Evolutionary conservation across 2,329 filamentous ascomycete genomes (phyloP), one percentile per base, ranked within the genome.

Genomic region (Cladosporium sp.): DNA sequence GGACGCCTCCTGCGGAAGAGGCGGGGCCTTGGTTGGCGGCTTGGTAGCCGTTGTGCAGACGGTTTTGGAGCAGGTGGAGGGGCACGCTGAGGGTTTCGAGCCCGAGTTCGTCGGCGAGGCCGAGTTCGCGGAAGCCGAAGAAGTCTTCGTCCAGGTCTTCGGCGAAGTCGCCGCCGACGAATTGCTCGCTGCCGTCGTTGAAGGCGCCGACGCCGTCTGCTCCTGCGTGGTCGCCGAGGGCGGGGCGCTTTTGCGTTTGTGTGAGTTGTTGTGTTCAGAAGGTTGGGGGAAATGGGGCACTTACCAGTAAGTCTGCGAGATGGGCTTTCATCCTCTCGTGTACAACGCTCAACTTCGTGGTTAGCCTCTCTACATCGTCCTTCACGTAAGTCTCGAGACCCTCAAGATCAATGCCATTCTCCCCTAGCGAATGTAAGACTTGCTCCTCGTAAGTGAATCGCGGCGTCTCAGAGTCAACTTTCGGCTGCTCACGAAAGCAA

Each of bases 81-180:
- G 95, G 93, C 30, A 99, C 93, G 47, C 88, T 91, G 54, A 97
- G 81, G 58, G 87, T 87, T 27, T 92, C 85, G 55, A 93, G 78
- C 15, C 91, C 91, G 65, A 97, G 86, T 67, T 99, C 93, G 60
- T 84, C 86, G 63, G 96, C 90, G 51, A 99, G 79, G 38, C 93
- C 93, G 40, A 99, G 81, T 54, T 95, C 91, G 66, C 90, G 91
- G 80, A 99, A 97, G 22, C 93, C 93, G 64, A 99, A 99, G 80
- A 96, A 99, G 72, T 99, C 93, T 74, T 99, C 93, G 54, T 91
- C 92, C 11, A 99, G 86, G 61, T 99, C 93, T 67, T 96, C 93
- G 1, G 93, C 93, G 67, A 99, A 99, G 69, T 99, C 93, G 55
- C 93, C 93, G 40, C 88, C 89, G 42, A 96, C 85, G 61, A 97